Evolutionary conservation across 2,329 filamentous ascomycete genomes (phyloP), one percentile per base, ranked within the genome.

Genomic region (Colletotrichum sp.): DNA sequence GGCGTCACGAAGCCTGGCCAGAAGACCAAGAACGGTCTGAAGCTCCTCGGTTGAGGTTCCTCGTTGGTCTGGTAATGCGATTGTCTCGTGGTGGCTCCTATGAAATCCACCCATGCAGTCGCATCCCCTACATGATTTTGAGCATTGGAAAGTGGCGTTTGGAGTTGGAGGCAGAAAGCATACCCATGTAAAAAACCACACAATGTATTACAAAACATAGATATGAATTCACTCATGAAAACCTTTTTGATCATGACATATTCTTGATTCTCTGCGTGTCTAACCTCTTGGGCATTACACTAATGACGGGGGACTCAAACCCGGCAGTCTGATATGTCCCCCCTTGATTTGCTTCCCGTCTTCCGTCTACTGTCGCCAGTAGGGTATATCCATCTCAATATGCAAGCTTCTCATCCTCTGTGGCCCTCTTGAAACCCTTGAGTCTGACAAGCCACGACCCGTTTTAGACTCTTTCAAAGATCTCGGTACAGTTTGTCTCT

Each of bases 11-110:
- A 93, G 84, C 88, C 90, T 1, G 91, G 91, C 3, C 89, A 91
- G 79, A 93, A 93, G 87, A 93, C 91, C n/a, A 93, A 93, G 86
- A 91, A 91, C 43, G 92, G 92, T 1, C 82, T 93, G 77, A 90
- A 89, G 78, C 82, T 93, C 69, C 83, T 93, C 62, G 92, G 92
- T 71, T 93, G 82, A 87, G 12, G 12, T 21, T 48, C 6, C 4
- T 10, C 30, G 15, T 55, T 55, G 26, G 55, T 7, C 21, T 69
- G 12, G 70, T 30, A 8, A 4, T 1, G 12, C 18, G 18, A 3
- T 8, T 61, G 16, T 2, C 3, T 18, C 18, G 18, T 3, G 18
- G 12, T 16, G 6, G 58, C 26, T n/a, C 8, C 10, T 16, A 58
- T 32, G 2, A 30, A 24, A 24, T 24, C 24, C 6, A 8, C 18